Conservation (phyloP, 2,329 filamentous ascomycete species). For the Stenocarpella maydis region DNA sequence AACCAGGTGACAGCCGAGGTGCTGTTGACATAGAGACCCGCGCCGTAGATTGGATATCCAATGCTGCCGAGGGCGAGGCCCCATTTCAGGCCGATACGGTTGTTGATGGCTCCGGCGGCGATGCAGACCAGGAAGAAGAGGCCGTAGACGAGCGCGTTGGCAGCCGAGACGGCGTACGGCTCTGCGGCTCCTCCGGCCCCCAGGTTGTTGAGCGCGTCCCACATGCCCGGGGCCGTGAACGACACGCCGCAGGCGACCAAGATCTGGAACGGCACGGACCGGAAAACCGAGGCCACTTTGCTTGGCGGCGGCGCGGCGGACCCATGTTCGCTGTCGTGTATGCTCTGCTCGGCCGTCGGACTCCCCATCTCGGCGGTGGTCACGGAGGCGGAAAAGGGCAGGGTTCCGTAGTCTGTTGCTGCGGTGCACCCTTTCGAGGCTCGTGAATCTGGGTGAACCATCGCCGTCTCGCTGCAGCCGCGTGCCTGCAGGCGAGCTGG, state of each 20-base stretch:
- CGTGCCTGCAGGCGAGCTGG: background rate
- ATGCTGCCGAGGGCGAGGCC: slow-evolving; percentile 54
- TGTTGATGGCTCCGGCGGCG: slow-evolving; percentile 57
- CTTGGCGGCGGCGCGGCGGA: slow-evolving; percentile 3
- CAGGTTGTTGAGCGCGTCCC: slow-evolving; percentile 64
- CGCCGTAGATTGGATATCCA: slow-evolving; percentile 57
- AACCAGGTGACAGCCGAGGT: slow-evolving; percentile 61
- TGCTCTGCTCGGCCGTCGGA: slow-evolving; percentile 13
- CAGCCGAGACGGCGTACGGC: slow-evolving; percentile 60
- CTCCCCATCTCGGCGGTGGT: slow-evolving; percentile 13
- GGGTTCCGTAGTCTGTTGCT: slow-evolving; percentile 17
- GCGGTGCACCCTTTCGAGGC: background rate
- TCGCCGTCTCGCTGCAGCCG: background rate
- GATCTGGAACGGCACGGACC: slow-evolving; percentile 34
- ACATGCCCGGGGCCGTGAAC: slow-evolving; percentile 59
- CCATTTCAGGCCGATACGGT: slow-evolving; percentile 56
- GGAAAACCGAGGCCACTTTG: slow-evolving; percentile 13
- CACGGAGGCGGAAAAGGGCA: background rate
- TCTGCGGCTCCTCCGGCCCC: slow-evolving; percentile 61
- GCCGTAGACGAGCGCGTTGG: slow-evolving; percentile 59
- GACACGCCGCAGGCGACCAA: slow-evolving; percentile 51
- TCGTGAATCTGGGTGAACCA: slow-evolving; percentile 4
- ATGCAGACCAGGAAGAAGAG: slow-evolving; percentile 56
- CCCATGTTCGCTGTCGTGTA: slow-evolving; percentile 27
- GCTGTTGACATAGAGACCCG: slow-evolving; percentile 59